These are phyloP conservation scores for Hansfordia pulvinata DNA, from an alignment of 2,329 filamentous ascomycete genomes.

Conservation along the genomic window DNA sequence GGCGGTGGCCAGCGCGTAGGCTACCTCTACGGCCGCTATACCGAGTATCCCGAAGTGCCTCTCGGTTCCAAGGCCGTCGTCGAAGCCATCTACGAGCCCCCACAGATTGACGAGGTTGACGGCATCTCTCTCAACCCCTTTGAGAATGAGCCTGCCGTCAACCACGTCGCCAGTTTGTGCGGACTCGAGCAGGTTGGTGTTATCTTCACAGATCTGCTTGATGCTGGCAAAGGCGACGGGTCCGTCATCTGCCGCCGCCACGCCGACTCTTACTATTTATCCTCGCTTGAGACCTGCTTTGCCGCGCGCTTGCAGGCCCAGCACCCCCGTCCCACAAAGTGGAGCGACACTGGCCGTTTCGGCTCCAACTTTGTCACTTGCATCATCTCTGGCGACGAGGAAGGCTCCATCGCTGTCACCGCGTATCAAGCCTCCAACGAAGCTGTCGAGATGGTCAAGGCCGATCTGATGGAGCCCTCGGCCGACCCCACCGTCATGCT, in stretches of 20 bases:
- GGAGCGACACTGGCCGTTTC: slow-evolving; percentile 89
- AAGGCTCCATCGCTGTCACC: slow-evolving; percentile 76
- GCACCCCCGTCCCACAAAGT: slow-evolving; percentile 83
- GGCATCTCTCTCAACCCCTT: slow-evolving; percentile 76
- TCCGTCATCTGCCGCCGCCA: slow-evolving; percentile 91
- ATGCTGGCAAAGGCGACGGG: slow-evolving; percentile 69
- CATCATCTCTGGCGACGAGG: slow-evolving; percentile 82
- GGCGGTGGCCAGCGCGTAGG: slow-evolving; percentile 76
- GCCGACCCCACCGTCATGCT: slow-evolving; percentile 90
- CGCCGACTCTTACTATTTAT: slow-evolving; percentile 86
- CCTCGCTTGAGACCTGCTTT: slow-evolving; percentile 84
- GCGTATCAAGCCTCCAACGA: slow-evolving; percentile 93
- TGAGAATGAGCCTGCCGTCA: slow-evolving; percentile 71
- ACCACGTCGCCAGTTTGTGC: slow-evolving; percentile 68
- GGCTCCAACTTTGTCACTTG: slow-evolving; percentile 97
- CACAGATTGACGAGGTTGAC: slow-evolving; percentile 78
- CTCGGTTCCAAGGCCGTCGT: slow-evolving; percentile 91
- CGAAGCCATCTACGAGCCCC: slow-evolving; percentile 93
- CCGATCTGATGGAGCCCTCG: slow-evolving; percentile 89
- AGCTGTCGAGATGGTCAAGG: slow-evolving; percentile 91
- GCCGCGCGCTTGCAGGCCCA: slow-evolving; percentile 77
- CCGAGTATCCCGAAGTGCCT: slow-evolving; percentile 84
- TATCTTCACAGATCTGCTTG: slow-evolving; percentile 86
- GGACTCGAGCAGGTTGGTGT: slow-evolving; percentile 82
- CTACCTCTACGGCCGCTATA: slow-evolving; percentile 81